Conservation (phyloP, 495 filamentous ascomycete genomes). For the Aspergillus haitiensis region DNA sequence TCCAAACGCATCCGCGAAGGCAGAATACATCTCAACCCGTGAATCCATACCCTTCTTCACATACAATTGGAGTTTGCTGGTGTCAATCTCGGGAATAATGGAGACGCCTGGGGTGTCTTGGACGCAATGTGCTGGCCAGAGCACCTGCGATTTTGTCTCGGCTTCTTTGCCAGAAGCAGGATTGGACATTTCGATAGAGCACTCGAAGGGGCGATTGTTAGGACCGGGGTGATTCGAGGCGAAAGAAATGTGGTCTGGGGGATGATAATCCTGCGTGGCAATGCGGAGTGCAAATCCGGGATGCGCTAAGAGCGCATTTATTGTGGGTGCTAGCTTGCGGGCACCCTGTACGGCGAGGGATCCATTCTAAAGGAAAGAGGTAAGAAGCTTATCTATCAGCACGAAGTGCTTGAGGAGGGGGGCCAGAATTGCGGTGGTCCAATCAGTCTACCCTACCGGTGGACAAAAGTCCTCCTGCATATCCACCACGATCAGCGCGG, state of each 20-base stretch:
- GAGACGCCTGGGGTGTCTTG: slow-evolving; percentile 69
- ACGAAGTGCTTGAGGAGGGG: not conserved
- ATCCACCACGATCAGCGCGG: slow-evolving; percentile 77
- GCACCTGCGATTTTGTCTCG: slow-evolving; percentile 63
- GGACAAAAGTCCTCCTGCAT: slow-evolving; percentile 97
- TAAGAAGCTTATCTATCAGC: not conserved
- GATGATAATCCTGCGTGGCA: slow-evolving; percentile 90
- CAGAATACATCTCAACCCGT: slow-evolving; percentile 87
- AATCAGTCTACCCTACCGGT: slow-evolving; percentile 61
- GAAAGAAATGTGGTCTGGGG: slow-evolving; percentile 83
- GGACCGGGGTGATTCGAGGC: slow-evolving; percentile 70
- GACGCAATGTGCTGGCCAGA: slow-evolving; percentile 93
- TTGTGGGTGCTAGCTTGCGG: slow-evolving; percentile 62
- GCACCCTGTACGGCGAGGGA: slow-evolving; percentile 75
- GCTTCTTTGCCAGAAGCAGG: slow-evolving; percentile 56
- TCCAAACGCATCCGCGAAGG: slow-evolving; percentile 74
- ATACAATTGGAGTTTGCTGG: slow-evolving; percentile 56
- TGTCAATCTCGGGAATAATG: slow-evolving; percentile 72
- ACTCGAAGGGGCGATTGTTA: slow-evolving; percentile 66
- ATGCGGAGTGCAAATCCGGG: slow-evolving; percentile 69
- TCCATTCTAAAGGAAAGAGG: slow-evolving; percentile 54
- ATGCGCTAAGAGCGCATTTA: slow-evolving; percentile 74
- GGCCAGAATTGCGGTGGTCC: not conserved
- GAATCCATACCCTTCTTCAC: slow-evolving; percentile 76
- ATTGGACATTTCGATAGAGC: slow-evolving; percentile 63